Evolutionary conservation across 2,329 filamentous ascomycete species (phyloP), one percentile per base, ranked within the genome.

Genomic region (Chaetomium sp.): DNA sequence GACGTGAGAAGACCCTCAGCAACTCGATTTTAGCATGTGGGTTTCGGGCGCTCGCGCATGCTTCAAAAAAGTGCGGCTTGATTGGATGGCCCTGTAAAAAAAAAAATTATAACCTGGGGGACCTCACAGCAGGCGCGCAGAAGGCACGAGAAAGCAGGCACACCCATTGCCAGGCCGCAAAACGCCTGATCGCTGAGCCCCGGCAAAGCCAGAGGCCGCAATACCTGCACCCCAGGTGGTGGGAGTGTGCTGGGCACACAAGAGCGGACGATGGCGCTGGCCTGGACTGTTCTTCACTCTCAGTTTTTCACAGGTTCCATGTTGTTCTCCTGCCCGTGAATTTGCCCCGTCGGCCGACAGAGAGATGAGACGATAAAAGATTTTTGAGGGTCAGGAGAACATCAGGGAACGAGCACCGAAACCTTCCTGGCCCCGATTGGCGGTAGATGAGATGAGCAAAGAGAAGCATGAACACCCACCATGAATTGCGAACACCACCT

Each of bases 131-230:
- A 49, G 58, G 59, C 55, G 55, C 56, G 53, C 60, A 54, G 53
- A 60, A 63, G 43, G 49, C 52, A 58, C 19, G 19, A 27, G 19
- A 33, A 52, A 45, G 49, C 49, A 49, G 58, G 59, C 55, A 54
- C 56, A 51, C 60, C 54, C 52, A 60, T 62, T 44, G 49, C 52
- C 57, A 50, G 38, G 8, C 53, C 50, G 45, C 52, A 60, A 60
- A 64, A 63, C 57, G 55, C 58, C 58, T 62, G 60, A 61, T 62
- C 56, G 55, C 51, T 54, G 49, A 53, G 48, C 43, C 54, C 54
- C 54, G 49, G 14, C 49, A 52, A 49, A 14, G 56, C 54, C 57
- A 56, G 54, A 55, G 55, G 58, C 54, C 57, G 50, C 44, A 14
- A 48, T 44, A 49, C 42, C 38, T 35, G 37, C 56, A 56, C 54